Conservation (phyloP, 768 basidiomycete species). For the Phanerodontia chrysosporium region DNA sequence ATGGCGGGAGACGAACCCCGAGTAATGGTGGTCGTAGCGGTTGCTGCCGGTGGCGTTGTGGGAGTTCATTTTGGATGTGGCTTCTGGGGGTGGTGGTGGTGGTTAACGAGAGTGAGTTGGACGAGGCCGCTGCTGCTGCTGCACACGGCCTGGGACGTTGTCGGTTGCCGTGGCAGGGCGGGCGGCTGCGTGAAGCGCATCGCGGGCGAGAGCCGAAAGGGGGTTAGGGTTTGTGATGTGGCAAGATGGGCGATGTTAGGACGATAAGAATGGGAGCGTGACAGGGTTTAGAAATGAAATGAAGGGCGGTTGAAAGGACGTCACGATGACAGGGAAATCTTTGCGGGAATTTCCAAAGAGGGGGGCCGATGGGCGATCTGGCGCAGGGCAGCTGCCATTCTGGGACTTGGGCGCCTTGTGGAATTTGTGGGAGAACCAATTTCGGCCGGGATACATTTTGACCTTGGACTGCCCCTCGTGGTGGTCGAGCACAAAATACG, state of each 20-base stretch:
- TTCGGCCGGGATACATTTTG: constrained; percentile 4
- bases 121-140: not conserved
- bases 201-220: not conserved
- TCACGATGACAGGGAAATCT: constrained; percentile 3
- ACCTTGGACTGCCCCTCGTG: not conserved
- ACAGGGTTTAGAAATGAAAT: not conserved
- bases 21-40: constrained; percentile 8
- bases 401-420: not conserved
- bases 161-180: constrained; percentile 1
- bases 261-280: not conserved
- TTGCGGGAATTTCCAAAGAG: not conserved
- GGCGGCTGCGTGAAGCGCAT: not conserved
- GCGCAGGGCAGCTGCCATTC: not conserved
- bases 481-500: not conserved
- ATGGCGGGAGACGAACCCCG: constrained; percentile 11
- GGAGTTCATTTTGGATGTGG: not conserved
- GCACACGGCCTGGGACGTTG: not conserved
- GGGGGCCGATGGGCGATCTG: constrained; percentile 5
- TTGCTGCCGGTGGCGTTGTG: not conserved
- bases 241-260: not conserved
- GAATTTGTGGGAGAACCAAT: not conserved
- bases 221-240: constrained; percentile 1
- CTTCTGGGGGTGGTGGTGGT: not conserved
- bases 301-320: not conserved
- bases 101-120: not conserved